phyloP scores from a whole-genome alignment of 352 stramenopile species.

The Phytophthora pistaciae region DNA sequence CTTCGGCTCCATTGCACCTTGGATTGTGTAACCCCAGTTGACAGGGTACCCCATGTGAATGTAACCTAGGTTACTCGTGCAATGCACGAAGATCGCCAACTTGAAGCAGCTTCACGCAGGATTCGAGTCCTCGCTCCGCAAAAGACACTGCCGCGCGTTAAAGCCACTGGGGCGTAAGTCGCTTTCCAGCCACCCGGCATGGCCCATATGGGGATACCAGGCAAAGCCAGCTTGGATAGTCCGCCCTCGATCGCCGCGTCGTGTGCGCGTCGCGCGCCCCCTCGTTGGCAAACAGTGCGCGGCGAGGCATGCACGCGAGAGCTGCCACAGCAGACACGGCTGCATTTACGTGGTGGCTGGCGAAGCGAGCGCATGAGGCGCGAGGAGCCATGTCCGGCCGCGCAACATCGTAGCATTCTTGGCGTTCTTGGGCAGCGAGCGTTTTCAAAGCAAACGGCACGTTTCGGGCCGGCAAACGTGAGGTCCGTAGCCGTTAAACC shows the following conservation, averaged over 20 bases:
- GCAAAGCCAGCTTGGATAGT: constrained; percentile 31
- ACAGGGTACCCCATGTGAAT: neutral
- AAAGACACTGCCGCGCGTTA: neutral
- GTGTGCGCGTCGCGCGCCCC: constrained; percentile 13
- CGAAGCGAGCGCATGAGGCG: neutral
- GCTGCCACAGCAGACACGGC: constrained; percentile 10
- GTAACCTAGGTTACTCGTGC: constrained; percentile 5
- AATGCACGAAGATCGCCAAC: neutral
- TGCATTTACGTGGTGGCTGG: neutral
- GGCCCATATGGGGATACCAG: constrained; percentile 24
- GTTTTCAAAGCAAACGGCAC: neutral
- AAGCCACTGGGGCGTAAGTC: constrained; percentile 2
- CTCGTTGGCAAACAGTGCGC: constrained; percentile 36
- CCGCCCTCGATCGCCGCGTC: constrained; percentile 23
- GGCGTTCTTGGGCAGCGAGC: neutral
- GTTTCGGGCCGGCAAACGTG: neutral
- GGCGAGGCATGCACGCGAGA: constrained; percentile 13
- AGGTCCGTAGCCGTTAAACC: neutral
- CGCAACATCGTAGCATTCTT: neutral
- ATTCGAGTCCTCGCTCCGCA: neutral
- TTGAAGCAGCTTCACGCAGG: neutral
- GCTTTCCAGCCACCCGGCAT: constrained; percentile 13
- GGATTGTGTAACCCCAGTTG: neutral
- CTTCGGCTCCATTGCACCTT: constrained; percentile 24
- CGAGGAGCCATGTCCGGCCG: neutral